Evolutionary conservation across 352 stramenopile species (phyloP).

Genomic region (Phytophthora cactorum): DNA sequence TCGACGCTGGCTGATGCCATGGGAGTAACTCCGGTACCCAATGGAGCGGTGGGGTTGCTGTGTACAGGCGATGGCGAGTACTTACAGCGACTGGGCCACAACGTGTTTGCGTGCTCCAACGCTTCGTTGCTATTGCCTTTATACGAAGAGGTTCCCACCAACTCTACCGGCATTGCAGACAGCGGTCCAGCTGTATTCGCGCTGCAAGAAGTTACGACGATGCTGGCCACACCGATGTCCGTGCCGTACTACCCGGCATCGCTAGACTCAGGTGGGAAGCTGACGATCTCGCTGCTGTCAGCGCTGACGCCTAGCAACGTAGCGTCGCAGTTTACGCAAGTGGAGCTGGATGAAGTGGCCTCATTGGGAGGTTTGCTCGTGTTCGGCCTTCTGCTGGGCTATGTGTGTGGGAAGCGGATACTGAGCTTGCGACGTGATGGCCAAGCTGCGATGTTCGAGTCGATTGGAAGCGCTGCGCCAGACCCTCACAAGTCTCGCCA

Average conservation of each 20-base stretch:
- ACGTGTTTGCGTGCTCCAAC: slow-evolving; percentile 55
- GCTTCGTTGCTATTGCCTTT: slow-evolving; percentile 45
- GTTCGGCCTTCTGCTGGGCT: slow-evolving; percentile 15
- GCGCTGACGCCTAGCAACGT: slow-evolving; percentile 21
- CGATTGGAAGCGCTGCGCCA: slow-evolving; percentile 9
- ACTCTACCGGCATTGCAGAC: slow-evolving; percentile 19
- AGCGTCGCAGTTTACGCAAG: background rate
- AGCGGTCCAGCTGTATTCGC: slow-evolving; percentile 40
- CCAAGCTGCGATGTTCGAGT: slow-evolving; percentile 32
- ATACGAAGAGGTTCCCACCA: slow-evolving; percentile 33
- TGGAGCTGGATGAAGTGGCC: slow-evolving; percentile 10
- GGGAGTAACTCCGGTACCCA: slow-evolving; percentile 25
- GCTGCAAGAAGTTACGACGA: slow-evolving; percentile 37
- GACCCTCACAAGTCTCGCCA: slow-evolving; percentile 37
- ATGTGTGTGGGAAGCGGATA: slow-evolving; percentile 23
- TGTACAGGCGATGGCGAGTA: slow-evolving; percentile 43
- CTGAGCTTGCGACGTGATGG: slow-evolving; percentile 28
- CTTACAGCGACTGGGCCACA: slow-evolving; percentile 38
- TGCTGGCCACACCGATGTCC: slow-evolving; percentile 16
- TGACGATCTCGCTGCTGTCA: slow-evolving; percentile 17
- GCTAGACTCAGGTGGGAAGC: slow-evolving; percentile 12
- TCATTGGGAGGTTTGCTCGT: slow-evolving; percentile 19
- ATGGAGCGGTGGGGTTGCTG: slow-evolving; percentile 47
- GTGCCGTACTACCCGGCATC: slow-evolving; percentile 37
- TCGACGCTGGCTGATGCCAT: slow-evolving; percentile 24